A percentile compares a stretch with the other conserved stretches of the same genome.
phyloP scores from a whole-genome alignment of 257 asterid genomes.

The Solanum bulbocastanum region DNA sequence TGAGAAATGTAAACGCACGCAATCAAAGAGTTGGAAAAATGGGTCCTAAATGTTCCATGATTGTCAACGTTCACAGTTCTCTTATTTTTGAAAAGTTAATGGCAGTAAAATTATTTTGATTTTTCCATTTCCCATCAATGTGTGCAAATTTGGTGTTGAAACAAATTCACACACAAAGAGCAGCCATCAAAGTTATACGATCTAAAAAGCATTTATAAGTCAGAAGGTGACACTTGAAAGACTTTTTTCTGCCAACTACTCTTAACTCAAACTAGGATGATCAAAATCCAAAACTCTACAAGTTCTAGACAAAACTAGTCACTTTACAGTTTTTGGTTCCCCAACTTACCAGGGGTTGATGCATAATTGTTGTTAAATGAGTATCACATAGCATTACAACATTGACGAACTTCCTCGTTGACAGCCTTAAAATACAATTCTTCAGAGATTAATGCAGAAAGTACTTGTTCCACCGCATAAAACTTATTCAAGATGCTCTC shows the following conservation, averaged over 20 bases:
- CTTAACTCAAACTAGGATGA: neutral
- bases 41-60: neutral
- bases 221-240: neutral
- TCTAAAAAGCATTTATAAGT: neutral
- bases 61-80: neutral
- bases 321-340: neutral
- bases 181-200: neutral
- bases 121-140: neutral
- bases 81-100: neutral
- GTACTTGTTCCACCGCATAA: neutral
- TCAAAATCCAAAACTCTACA: neutral
- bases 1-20: neutral
- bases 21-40: neutral
- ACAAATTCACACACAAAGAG: neutral
- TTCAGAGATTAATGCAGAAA: neutral
- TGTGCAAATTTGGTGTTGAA: neutral
- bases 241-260: neutral
- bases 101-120: neutral
- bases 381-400: neutral
- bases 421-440: neutral
- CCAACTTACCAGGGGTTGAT: neutral
- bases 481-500: neutral
- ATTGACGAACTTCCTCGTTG: neutral
- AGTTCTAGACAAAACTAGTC: neutral
- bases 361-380: neutral